These are phyloP conservation scores for Tylopilus plumbeoviolaceoides DNA, from an alignment of 768 basidiomycete genomes.

Conservation along the genomic window DNA sequence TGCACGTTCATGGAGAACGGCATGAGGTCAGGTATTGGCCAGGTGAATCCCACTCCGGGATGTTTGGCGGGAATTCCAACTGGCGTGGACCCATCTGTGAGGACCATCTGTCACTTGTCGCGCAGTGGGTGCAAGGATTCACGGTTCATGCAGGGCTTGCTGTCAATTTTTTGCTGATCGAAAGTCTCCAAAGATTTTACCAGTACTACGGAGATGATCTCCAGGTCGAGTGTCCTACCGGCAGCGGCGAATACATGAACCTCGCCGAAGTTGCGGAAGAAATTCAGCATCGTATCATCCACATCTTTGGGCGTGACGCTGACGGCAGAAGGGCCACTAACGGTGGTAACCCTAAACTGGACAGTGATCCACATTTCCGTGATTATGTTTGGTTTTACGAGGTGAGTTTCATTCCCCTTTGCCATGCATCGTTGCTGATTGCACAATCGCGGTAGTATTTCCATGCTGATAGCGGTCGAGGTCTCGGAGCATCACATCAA, in stretches of 20 bases:
- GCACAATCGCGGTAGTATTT: slow-evolving; percentile 60
- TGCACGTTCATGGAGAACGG: slow-evolving; percentile 87
- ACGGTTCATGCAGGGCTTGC: slow-evolving; percentile 67
- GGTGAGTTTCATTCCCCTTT: slow-evolving; percentile 37
- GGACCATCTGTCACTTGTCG: slow-evolving; percentile 13
- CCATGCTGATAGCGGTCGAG: slow-evolving; percentile 89
- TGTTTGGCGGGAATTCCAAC: slow-evolving; percentile 99
- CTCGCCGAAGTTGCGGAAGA: slow-evolving; percentile 92
- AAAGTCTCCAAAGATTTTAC: slow-evolving; percentile 94
- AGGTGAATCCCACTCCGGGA: slow-evolving; percentile 92
- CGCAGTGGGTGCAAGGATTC: background rate
- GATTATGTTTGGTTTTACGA: slow-evolving; percentile 98
- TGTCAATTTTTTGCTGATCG: slow-evolving; percentile 93
- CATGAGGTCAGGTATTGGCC: slow-evolving; percentile 98
- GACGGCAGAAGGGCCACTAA: slow-evolving; percentile 88
- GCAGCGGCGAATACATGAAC: slow-evolving; percentile 97
- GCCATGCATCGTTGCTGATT: background rate
- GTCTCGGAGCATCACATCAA: slow-evolving; percentile 96
- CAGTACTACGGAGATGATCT: slow-evolving; percentile 95
- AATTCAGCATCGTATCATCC: slow-evolving; percentile 98
- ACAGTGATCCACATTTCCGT: slow-evolving; percentile 91
- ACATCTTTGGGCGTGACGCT: slow-evolving; percentile 92
- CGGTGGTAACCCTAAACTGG: slow-evolving; percentile 82
- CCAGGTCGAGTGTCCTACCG: slow-evolving; percentile 94
- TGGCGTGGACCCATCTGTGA: slow-evolving; percentile 91